Conservation (phyloP, 352 stramenopile genomes). For the Pythium dissimile region DNA sequence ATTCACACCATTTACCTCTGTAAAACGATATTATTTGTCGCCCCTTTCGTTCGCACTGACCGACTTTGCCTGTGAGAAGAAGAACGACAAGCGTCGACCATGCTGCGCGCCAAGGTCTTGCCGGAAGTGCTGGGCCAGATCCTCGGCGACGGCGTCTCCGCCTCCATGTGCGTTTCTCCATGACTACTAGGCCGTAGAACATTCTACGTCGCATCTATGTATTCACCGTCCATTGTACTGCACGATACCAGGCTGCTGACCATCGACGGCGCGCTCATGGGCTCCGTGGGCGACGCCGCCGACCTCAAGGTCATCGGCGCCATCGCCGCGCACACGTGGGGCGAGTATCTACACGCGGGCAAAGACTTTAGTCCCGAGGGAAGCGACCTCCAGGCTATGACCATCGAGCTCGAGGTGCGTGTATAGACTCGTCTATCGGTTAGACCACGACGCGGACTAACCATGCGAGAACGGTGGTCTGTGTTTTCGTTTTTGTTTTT, state of each 20-base stretch:
- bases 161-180: slow-evolving; percentile 60
- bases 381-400: slow-evolving; percentile 50
- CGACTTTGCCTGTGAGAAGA: no score
- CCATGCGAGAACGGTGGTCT: background rate
- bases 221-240: no score
- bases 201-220: no score
- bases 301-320: slow-evolving; percentile 86
- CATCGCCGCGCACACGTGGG: slow-evolving; percentile 82
- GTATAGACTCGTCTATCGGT: background rate
- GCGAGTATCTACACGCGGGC: slow-evolving; percentile 71
- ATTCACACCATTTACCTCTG: no score
- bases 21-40: background rate
- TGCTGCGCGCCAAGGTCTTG: slow-evolving; percentile 78
- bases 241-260: slow-evolving; percentile 86
- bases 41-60: no score
- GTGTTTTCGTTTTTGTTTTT: background rate
- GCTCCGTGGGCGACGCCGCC: slow-evolving; percentile 58
- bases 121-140: slow-evolving; percentile 78
- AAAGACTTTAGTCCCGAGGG: slow-evolving; percentile 60
- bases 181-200: no score
- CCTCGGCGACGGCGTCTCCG: slow-evolving; percentile 65
- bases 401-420: slow-evolving; percentile 70
- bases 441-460: background rate
- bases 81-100: background rate
- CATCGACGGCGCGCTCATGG: slow-evolving; percentile 79